Evolutionary conservation across 495 filamentous ascomycete species (phyloP).

Genomic region (Glarea lozoyensis): DNA sequence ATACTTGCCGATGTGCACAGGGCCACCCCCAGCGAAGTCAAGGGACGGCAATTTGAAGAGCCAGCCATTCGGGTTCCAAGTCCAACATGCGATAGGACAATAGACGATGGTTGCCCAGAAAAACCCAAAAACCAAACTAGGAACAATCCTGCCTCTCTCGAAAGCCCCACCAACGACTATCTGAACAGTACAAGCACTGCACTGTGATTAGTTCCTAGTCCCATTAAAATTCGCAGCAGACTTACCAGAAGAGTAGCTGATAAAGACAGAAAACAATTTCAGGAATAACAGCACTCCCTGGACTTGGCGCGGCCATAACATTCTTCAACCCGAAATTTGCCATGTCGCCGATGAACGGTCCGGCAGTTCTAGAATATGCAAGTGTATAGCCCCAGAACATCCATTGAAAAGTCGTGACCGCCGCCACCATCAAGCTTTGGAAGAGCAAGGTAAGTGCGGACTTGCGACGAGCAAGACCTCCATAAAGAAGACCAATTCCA

Average conservation of each 20-base stretch:
- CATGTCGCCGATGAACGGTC: slow-evolving; percentile 75
- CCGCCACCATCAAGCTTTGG: slow-evolving; percentile 40
- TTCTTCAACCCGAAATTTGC: slow-evolving; percentile 79
- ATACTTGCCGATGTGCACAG: slow-evolving; percentile 88
- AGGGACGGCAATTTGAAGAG: slow-evolving; percentile 62
- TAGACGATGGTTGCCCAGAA: slow-evolving; percentile 83
- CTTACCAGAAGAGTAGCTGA: slow-evolving; percentile 68
- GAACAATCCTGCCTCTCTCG: slow-evolving; percentile 74
- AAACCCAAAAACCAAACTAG: slow-evolving; percentile 81
- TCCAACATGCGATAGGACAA: slow-evolving; percentile 83
- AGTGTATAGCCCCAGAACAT: slow-evolving; percentile 99
- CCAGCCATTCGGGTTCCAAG: slow-evolving; percentile 80
- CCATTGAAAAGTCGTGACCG: slow-evolving; percentile 76
- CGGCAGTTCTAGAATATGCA: slow-evolving; percentile 77
- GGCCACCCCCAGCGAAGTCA: slow-evolving; percentile 75
- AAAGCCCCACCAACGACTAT: slow-evolving; percentile 72
- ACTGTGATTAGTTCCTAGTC: too few species aligned
- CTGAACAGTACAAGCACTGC: slow-evolving; percentile 62
- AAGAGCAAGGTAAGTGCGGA: slow-evolving; percentile 47
- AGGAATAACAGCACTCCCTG: slow-evolving; percentile 60
- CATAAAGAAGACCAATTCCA: slow-evolving; percentile 49
- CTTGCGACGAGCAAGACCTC: slow-evolving; percentile 49
- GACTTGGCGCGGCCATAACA: slow-evolving; percentile 61
- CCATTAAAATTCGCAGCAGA: too few species aligned
- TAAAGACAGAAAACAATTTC: slow-evolving; percentile 85